phyloP scores from a whole-genome alignment of 495 filamentous ascomycete species.

The Oidiodendron maius region DNA sequence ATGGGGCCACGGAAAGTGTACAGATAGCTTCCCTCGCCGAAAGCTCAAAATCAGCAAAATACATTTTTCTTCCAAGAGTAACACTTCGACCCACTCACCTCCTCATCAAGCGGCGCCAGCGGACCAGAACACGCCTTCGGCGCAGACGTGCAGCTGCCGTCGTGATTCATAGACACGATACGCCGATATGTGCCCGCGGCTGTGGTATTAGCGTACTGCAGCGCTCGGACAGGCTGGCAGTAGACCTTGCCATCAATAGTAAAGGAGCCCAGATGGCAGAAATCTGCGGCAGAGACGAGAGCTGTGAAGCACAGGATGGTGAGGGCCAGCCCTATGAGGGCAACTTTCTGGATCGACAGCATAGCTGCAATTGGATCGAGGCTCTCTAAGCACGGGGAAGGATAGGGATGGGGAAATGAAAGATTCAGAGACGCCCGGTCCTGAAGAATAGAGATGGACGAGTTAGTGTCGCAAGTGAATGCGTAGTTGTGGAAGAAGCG shows the following conservation, averaged over 20 bases:
- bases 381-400: too few relatives aligned
- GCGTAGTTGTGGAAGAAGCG: too few relatives aligned
- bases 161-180: conserved; percentile 49
- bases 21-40: conserved; percentile 7
- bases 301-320: too few relatives aligned
- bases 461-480: too few relatives aligned
- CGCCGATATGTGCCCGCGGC: conserved; percentile 50
- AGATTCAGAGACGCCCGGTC: too few relatives aligned
- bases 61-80: too few relatives aligned
- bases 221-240: conserved; percentile 51
- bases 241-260: conserved; percentile 41
- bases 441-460: too few relatives aligned
- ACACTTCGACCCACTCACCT: conserved; percentile 45
- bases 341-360: too few relatives aligned
- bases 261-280: conserved; percentile 16
- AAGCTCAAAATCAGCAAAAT: too few relatives aligned
- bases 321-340: too few relatives aligned
- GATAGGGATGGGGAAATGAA: too few relatives aligned
- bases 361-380: too few relatives aligned
- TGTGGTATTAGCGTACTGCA: conserved; percentile 55
- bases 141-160: conserved; percentile 46
- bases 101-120: conserved; percentile 59
- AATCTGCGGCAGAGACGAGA: conserved; percentile 14
- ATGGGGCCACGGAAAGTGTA: conserved; percentile 68
- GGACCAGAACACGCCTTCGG: conserved; percentile 46